A percentile compares a stretch with the other conserved stretches of the same genome.
phyloP scores from a whole-genome alignment of 768 basidiomycete genomes.

The Auricularia sp. region DNA sequence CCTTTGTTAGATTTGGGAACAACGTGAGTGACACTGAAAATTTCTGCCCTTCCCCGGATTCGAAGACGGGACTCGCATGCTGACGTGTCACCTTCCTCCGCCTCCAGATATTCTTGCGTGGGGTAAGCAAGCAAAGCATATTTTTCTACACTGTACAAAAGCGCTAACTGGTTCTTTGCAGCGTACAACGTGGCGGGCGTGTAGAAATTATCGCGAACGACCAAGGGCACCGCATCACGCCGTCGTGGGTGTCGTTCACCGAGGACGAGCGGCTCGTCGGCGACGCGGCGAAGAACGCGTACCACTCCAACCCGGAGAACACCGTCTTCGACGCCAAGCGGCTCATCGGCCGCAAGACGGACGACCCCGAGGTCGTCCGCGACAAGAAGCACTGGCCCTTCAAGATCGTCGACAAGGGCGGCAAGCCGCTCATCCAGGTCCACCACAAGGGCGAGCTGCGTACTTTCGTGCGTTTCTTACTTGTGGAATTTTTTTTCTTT shows the following conservation, averaged over 20 bases:
- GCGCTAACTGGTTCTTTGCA: constrained; percentile 16
- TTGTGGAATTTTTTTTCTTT: neutral
- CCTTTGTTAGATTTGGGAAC: constrained; percentile 69
- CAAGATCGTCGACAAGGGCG: constrained; percentile 52
- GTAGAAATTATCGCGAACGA: constrained; percentile 88
- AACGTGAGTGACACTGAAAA: constrained; percentile 27
- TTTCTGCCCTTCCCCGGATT: no score
- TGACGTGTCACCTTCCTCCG: no score
- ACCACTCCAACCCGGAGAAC: constrained; percentile 82
- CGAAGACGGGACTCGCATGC: no score
- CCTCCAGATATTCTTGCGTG: no score
- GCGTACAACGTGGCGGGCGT: constrained; percentile 75
- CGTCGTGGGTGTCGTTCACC: constrained; percentile 75
- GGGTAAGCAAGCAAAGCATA: no score
- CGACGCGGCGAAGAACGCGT: constrained; percentile 94
- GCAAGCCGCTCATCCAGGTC: constrained; percentile 73
- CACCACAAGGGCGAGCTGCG: constrained; percentile 68
- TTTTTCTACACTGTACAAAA: neutral
- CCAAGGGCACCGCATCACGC: constrained; percentile 82
- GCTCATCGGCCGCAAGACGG: constrained; percentile 78
- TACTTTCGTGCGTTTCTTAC: constrained; percentile 60
- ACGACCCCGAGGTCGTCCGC: constrained; percentile 68
- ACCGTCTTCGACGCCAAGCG: constrained; percentile 97
- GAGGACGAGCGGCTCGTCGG: constrained; percentile 85
- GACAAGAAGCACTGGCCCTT: constrained; percentile 75